Percentiles rank a stretch among this genome's conserved stretches.
Evolutionary conservation across 2,329 filamentous ascomycete genomes (phyloP).

Genomic region (Leptoxyphium fumago): DNA sequence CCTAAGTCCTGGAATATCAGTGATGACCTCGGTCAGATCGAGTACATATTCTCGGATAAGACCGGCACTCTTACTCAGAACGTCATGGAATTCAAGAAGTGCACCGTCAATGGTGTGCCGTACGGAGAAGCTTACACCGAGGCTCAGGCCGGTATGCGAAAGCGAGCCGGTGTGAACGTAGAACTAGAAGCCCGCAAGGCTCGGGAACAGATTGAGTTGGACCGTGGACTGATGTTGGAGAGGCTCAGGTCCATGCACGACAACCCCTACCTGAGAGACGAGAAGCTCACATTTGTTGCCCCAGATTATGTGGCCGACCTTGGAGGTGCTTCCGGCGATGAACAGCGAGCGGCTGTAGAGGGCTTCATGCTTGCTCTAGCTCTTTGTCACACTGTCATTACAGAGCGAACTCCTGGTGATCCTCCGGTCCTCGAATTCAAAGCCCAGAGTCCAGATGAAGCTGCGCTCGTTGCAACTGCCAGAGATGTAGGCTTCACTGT

Average conservation of each 20-base stretch:
- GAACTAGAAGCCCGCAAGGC: conserved; percentile 64
- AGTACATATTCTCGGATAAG: conserved; percentile 97
- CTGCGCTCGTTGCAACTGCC: conserved; percentile 83
- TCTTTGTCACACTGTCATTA: conserved; percentile 92
- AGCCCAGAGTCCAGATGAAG: conserved; percentile 92
- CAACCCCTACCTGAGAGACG: conserved; percentile 82
- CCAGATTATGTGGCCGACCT: conserved; percentile 80
- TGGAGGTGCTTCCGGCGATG: conserved; percentile 56
- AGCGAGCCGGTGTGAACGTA: conserved; percentile 73
- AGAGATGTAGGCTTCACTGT: conserved; percentile 93
- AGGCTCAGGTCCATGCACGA: conserved; percentile 63
- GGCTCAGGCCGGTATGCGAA: conserved; percentile 90
- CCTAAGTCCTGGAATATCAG: conserved; percentile 99
- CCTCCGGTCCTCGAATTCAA: conserved; percentile 87
- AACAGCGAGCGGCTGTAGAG: conserved; percentile 65
- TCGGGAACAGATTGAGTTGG: conserved; percentile 61
- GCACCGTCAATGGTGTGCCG: conserved; percentile 84
- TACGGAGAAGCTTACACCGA: conserved; percentile 98
- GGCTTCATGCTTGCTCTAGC: conserved; percentile 91
- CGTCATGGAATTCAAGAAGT: conserved; percentile 99
- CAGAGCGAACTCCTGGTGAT: conserved; percentile 79
- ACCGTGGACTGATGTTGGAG: conserved; percentile 57
- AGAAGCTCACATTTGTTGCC: conserved; percentile 81
- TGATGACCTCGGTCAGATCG: conserved; percentile 92
- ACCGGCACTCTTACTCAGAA: conserved; percentile 83